These are phyloP conservation scores for Paecilomyces sp. DNA, from an alignment of 2,329 filamentous ascomycete genomes.

Conservation along the genomic window DNA sequence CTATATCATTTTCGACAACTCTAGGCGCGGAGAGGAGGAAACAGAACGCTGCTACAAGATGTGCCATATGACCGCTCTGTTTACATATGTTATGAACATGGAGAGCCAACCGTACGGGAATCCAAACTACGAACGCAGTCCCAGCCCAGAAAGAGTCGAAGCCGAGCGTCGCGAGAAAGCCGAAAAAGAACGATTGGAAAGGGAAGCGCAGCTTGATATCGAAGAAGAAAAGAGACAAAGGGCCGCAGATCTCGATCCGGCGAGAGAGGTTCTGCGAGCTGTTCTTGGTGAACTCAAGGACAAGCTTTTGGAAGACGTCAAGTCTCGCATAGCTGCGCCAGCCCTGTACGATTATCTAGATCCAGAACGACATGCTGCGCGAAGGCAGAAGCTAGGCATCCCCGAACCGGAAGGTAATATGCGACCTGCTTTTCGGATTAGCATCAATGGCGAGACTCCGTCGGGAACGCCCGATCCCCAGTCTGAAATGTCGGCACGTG, in stretches of 20 bases:
- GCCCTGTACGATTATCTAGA: constrained; percentile 75
- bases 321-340: constrained; percentile 76
- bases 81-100: constrained; percentile 92
- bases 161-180: constrained; percentile 52
- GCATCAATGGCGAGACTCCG: constrained; percentile 54
- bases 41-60: constrained; percentile 71
- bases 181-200: constrained; percentile 58
- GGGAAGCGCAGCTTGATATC: constrained; percentile 71
- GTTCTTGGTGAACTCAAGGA: constrained; percentile 75
- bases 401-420: constrained; percentile 59
- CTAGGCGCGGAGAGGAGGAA: constrained; percentile 67
- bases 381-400: constrained; percentile 71
- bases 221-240: constrained; percentile 87
- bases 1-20: constrained; percentile 83
- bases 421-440: constrained; percentile 49
- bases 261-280: constrained; percentile 70
- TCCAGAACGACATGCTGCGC: constrained; percentile 71
- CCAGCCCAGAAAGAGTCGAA: constrained; percentile 36
- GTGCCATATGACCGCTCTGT: constrained; percentile 75
- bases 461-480: constrained; percentile 56
- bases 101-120: constrained; percentile 66
- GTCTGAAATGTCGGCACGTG: constrained; percentile 32
- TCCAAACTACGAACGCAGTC: constrained; percentile 51
- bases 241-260: constrained; percentile 85
- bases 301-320: constrained; percentile 82